A percentile compares a stretch with the other conserved stretches of the same genome.
Conservation (phyloP, 768 basidiomycete genomes). For the Suillus lakei region DNA sequence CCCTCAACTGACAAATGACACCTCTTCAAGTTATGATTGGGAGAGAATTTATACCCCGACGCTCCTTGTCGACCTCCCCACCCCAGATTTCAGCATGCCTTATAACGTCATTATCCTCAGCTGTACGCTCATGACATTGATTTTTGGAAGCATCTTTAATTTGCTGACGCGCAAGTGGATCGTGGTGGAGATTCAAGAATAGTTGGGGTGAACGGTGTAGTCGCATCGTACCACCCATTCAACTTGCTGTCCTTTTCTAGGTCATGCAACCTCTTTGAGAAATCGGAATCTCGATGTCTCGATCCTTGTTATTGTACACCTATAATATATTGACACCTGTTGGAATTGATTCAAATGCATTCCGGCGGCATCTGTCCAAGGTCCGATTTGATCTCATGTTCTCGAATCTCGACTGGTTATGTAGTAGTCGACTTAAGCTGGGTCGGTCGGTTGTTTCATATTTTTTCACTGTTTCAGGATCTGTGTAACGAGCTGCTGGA, state of each 20-base stretch:
- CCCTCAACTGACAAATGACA: neutral
- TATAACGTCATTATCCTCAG: conserved; percentile 99
- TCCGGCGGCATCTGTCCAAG: neutral
- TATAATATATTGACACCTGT: no score
- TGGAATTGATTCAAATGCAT: neutral
- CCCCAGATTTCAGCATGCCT: conserved; percentile 99
- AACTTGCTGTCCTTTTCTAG: neutral
- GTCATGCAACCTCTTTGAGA: neutral
- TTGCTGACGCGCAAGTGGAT: conserved; percentile 81
- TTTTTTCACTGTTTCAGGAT: no score
- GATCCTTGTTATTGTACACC: neutral
- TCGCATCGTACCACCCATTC: neutral
- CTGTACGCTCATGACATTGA: conserved; percentile 87
- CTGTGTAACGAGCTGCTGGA: no score
- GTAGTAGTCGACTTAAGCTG: no score
- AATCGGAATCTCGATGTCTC: neutral
- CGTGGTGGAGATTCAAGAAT: conserved; percentile 43
- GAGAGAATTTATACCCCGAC: conserved; percentile 75
- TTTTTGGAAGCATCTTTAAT: conserved; percentile 94
- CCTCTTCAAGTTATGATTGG: conserved; percentile 9
- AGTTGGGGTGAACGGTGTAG: conserved; percentile 6
- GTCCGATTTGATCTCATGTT: no score
- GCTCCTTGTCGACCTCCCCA: conserved; percentile 91
- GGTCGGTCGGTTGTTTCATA: no score
- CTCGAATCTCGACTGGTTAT: no score